Evolutionary conservation across 2,329 filamentous ascomycete genomes (phyloP), one percentile per base, ranked within the genome.

Genomic region (Aureobasidium sp.): DNA sequence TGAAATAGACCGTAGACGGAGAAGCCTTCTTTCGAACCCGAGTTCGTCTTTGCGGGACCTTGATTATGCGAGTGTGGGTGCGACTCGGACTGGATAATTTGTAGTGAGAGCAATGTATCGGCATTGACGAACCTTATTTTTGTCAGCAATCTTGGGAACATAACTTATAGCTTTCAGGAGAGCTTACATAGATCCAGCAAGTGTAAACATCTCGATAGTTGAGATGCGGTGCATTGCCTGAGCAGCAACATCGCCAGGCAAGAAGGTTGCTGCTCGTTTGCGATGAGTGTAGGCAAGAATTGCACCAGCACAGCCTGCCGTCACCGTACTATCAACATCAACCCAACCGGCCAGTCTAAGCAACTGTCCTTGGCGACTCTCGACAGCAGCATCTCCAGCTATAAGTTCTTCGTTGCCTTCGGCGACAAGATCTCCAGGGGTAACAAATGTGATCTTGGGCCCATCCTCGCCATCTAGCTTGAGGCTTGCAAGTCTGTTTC

Each of bases 1-100:
- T 88, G 85, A 65, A 97, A 95, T 0, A 97, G 77, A 0, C 90
- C 92, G 72, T 89, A 96, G 0, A 96, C 77, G 0, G 90, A 97
- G 1, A 94, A 79, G 17, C 85, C 88, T 75, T 96, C 92, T 72
- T 93, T 96, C 0, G 83, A 82, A 24, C 83, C 86, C 1, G 82
- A 84, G 29, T 78, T 81, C 34, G 80, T 79, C 66, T 79, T 83
- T 7, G 81, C 82, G 2, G 86, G 84, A 0, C 88, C 89, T 75
- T 88, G 87, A 67, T 87, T 89, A 65, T 93, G 88, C 52, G 84
- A 86, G 69, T 91, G 92, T 5, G 90, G 92, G 72, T 96, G 91
- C 12, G 84, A 84, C 71, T 97, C 92, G 1, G 88, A 85, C 61
- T 88, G 87, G 29, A 96, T 80, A 32, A 99, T 90, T 69, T 97